Percentiles rank a stretch among this genome's conserved stretches.
Evolutionary conservation across 139 green algal species (phyloP).

Genomic region (Picochlorum sp.): DNA sequence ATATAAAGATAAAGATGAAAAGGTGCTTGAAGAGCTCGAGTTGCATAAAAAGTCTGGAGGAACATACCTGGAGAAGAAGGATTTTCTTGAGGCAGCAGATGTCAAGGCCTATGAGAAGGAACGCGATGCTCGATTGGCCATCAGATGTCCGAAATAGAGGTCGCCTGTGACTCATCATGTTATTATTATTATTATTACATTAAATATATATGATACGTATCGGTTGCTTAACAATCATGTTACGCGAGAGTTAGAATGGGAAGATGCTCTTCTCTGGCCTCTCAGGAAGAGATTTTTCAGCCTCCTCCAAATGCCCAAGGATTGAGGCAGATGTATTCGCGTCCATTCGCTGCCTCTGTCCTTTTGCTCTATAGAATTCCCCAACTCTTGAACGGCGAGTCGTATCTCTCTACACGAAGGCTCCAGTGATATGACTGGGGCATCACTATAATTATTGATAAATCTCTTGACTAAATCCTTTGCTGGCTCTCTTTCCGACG

Average conservation of each 20-base stretch:
- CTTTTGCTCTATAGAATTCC: slow-evolving; percentile 23
- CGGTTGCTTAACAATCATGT: not conserved
- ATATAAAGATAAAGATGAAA: slow-evolving; percentile 55
- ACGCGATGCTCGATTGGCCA: slow-evolving; percentile 55
- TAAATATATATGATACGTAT: not conserved
- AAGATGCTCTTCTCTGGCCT: not conserved
- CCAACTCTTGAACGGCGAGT: slow-evolving; percentile 23
- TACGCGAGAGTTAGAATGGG: slow-evolving; percentile 8
- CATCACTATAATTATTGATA: slow-evolving; percentile 17
- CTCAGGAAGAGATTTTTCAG: slow-evolving; percentile 19
- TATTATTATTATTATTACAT: not conserved
- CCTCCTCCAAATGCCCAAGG: slow-evolving; percentile 13
- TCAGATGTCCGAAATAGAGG: slow-evolving; percentile 49
- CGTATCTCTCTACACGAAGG: slow-evolving; percentile 9
- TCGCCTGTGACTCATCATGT: slow-evolving; percentile 16
- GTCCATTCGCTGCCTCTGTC: slow-evolving; percentile 16
- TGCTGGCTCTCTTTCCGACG: slow-evolving; percentile 26
- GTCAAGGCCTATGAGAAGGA: slow-evolving; percentile 80
- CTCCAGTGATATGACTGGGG: slow-evolving; percentile 6
- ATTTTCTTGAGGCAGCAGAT: slow-evolving; percentile 77
- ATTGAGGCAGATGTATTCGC: slow-evolving; percentile 5
- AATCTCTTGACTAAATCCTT: slow-evolving; percentile 27
- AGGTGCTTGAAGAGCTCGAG: slow-evolving; percentile 78
- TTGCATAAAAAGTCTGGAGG: slow-evolving; percentile 53
- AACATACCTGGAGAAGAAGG: slow-evolving; percentile 72